phyloP scores from a whole-genome alignment of 2,329 filamentous ascomycete species.

The Emergomyces orientalis region DNA sequence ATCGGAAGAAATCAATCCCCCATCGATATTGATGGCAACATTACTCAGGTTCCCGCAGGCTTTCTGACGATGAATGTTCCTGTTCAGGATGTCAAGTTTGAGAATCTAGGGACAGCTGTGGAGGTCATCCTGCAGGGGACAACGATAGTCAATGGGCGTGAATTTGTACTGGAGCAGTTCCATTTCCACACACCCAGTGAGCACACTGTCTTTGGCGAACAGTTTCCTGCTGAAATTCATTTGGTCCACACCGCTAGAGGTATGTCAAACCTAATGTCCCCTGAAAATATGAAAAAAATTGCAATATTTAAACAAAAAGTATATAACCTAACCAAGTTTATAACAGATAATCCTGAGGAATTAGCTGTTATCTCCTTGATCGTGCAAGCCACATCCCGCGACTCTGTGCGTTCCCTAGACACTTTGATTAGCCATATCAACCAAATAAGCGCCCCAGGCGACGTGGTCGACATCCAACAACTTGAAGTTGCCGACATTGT shows the following conservation, averaged over 20 bases:
- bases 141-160: conserved; percentile 32
- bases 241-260: conserved; percentile 48
- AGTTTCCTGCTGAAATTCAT: conserved; percentile 47
- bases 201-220: conserved; percentile 45
- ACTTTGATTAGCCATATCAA: conserved; percentile 39
- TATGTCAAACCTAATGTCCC: conserved; percentile 19
- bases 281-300: background rate
- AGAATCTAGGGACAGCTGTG: conserved; percentile 40
- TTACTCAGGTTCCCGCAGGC: conserved; percentile 16
- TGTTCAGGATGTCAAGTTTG: conserved; percentile 28
- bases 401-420: conserved; percentile 37
- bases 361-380: conserved; percentile 36
- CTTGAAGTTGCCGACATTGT: conserved; percentile 40
- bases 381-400: conserved; percentile 34
- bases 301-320: background rate
- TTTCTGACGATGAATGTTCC: conserved; percentile 20
- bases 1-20: conserved; percentile 46
- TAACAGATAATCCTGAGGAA: conserved; percentile 25
- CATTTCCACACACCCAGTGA: conserved; percentile 55
- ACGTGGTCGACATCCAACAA: conserved; percentile 26
- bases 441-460: conserved; percentile 34
- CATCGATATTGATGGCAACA: conserved; percentile 40
- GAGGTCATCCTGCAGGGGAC: conserved; percentile 46
- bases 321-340: background rate
- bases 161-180: conserved; percentile 45